phyloP scores from a whole-genome alignment of 2,329 filamentous ascomycete genomes.

The Alternaria dauci region DNA sequence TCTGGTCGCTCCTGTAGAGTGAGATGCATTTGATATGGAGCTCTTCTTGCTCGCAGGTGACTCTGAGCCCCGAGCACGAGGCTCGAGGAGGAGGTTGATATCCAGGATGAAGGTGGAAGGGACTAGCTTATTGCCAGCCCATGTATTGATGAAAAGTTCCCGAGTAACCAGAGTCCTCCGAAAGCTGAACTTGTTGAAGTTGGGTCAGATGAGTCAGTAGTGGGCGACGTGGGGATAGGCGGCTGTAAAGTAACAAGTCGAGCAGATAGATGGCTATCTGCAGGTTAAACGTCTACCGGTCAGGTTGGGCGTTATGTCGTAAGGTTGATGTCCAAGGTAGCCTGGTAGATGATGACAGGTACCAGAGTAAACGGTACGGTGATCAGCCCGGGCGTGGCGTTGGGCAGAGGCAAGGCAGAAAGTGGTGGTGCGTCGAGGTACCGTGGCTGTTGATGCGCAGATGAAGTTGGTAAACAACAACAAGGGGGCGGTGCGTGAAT shows the following conservation, averaged over 20 bases:
- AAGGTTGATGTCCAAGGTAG: slow-evolving; percentile 16
- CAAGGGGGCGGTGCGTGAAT: slow-evolving; percentile 28
- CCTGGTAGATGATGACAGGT: slow-evolving; percentile 22
- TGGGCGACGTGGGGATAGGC: slow-evolving; percentile 7
- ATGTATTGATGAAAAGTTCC: slow-evolving; percentile 37
- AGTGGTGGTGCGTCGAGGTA: slow-evolving; percentile 23
- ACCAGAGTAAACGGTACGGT: slow-evolving; percentile 25
- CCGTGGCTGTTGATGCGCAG: slow-evolving; percentile 19
- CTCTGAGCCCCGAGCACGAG: slow-evolving; percentile 74
- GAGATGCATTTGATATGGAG: slow-evolving; percentile 47
- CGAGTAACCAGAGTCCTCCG: slow-evolving; percentile 27
- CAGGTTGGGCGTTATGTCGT: slow-evolving; percentile 24
- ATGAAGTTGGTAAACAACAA: slow-evolving; percentile 36
- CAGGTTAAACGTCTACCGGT: slow-evolving; percentile 24
- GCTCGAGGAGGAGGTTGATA: slow-evolving; percentile 90
- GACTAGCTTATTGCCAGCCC: slow-evolving; percentile 56
- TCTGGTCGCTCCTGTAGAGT: slow-evolving; percentile 54
- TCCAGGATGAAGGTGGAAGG: slow-evolving; percentile 78
- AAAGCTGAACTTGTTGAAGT: slow-evolving; percentile 10
- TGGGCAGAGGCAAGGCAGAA: slow-evolving; percentile 40
- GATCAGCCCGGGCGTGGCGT: slow-evolving; percentile 34
- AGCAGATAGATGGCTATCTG: slow-evolving; percentile 12
- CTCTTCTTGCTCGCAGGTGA: slow-evolving; percentile 62
- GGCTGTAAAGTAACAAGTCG: neutral
- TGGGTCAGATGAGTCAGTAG: slow-evolving; percentile 12